phyloP scores from a whole-genome alignment of 306 rosid genomes.

The Castanopsis chinensis region DNA sequence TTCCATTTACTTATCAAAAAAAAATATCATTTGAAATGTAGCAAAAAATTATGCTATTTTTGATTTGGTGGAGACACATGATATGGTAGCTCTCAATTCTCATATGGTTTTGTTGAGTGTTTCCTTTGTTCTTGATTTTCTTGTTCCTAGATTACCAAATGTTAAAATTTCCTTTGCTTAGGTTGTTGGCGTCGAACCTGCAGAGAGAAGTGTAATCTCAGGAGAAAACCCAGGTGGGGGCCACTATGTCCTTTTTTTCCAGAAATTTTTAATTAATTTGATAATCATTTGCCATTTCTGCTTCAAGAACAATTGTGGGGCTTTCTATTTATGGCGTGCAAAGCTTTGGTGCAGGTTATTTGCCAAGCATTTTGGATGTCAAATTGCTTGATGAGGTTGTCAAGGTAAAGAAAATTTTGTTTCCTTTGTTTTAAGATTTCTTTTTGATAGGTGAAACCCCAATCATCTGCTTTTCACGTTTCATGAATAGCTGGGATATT shows the following conservation, averaged over 20 bases:
- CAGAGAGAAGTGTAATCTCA: constrained; percentile 71
- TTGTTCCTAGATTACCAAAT: neutral
- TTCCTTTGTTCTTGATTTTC: constrained; percentile 17
- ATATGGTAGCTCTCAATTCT: neutral
- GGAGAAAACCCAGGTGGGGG: constrained; percentile 76
- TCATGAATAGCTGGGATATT: no score
- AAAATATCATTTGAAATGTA: neutral
- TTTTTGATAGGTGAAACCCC: neutral
- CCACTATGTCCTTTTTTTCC: constrained; percentile 6
- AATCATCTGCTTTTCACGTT: no score
- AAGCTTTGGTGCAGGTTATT: constrained; percentile 59
- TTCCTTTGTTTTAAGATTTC: constrained; percentile 10
- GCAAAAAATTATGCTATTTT: neutral
- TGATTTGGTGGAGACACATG: neutral
- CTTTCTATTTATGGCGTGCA: constrained; percentile 13
- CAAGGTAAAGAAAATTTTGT: constrained; percentile 54
- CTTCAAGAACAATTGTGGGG: constrained; percentile 14
- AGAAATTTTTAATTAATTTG: neutral
- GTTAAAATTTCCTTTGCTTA: constrained; percentile 28
- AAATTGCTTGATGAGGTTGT: constrained; percentile 88
- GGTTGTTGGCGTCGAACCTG: constrained; percentile 98
- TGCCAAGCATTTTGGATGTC: constrained; percentile 80
- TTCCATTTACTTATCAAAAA: no score
- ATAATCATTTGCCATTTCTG: constrained; percentile 19
- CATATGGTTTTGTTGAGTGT: neutral